Conservation (phyloP, 2,329 filamentous ascomycete genomes). For the Aspergillus sp. region DNA sequence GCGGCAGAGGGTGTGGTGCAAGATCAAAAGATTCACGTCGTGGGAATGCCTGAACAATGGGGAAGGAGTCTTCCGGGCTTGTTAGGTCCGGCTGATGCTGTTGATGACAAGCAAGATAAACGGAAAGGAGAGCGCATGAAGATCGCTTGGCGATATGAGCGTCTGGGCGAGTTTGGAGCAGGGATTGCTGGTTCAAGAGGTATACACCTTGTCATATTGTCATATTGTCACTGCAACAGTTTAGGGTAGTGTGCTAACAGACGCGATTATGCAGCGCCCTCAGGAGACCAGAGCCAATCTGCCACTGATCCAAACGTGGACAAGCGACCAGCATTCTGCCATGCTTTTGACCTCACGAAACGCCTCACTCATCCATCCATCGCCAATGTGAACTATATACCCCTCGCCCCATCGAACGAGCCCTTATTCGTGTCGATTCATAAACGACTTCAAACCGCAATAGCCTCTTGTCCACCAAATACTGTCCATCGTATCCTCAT, state of each 20-base stretch:
- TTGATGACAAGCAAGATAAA: conserved; percentile 45
- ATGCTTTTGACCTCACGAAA: conserved; percentile 71
- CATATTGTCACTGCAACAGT: conserved; percentile 1
- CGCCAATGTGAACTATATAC: conserved; percentile 56
- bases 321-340: conserved; percentile 60
- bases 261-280: conserved; percentile 25
- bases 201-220: conserved; percentile 41
- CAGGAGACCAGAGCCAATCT: conserved; percentile 47
- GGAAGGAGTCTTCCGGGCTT: conserved; percentile 79
- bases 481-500: conserved; percentile 78
- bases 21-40: conserved; percentile 81
- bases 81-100: conserved; percentile 50
- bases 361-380: conserved; percentile 60
- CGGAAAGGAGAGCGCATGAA: conserved; percentile 80
- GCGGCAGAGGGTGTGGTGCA: conserved; percentile 92
- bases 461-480: conserved; percentile 59
- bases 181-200: conserved; percentile 60
- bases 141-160: conserved; percentile 97
- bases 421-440: conserved; percentile 68
- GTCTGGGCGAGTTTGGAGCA: conserved; percentile 69
- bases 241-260: conserved; percentile 18
- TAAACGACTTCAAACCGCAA: conserved; percentile 55
- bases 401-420: conserved; percentile 40
- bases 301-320: conserved; percentile 27
- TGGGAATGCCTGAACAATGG: conserved; percentile 80